Percentiles rank a stretch among this genome's conserved stretches.
Conservation (phyloP, 306 rosid genomes). For the Medicago lupulina region DNA sequence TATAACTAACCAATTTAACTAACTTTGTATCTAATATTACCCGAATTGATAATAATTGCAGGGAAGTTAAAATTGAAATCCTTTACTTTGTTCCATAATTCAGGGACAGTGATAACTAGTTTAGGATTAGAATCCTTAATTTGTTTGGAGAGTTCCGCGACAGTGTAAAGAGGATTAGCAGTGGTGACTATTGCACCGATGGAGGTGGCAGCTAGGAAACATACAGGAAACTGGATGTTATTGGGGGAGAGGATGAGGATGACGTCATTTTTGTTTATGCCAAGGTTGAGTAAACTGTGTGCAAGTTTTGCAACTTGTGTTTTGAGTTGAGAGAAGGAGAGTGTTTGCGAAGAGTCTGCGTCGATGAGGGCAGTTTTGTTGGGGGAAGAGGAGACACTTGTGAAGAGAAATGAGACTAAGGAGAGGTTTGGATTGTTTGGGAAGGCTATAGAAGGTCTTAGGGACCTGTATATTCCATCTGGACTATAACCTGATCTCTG, state of each 20-base stretch:
- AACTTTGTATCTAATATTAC: background rate
- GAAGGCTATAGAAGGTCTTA: conserved; percentile 58
- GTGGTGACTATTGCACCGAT: conserved; percentile 75
- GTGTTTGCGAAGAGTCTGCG: conserved; percentile 53
- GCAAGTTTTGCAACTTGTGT: conserved; percentile 57
- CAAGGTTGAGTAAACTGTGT: conserved; percentile 55
- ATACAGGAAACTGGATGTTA: conserved; percentile 61
- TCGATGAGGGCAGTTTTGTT: conserved; percentile 72
- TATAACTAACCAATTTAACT: too few relatives aligned
- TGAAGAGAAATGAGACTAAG: conserved; percentile 68
- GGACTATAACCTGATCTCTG: background rate
- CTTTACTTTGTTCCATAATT: conserved; percentile 63
- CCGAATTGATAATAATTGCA: conserved; percentile 50
- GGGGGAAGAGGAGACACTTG: conserved; percentile 50
- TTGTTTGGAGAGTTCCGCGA: conserved; percentile 66
- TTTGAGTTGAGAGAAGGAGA: conserved; percentile 63
- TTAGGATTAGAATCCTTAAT: conserved; percentile 74
- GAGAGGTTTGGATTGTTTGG: conserved; percentile 63
- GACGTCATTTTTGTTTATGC: conserved; percentile 69
- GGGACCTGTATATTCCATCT: conserved; percentile 77
- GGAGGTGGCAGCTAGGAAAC: conserved; percentile 61
- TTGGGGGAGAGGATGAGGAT: conserved; percentile 69
- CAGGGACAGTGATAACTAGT: conserved; percentile 62
- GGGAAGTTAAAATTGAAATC: conserved; percentile 56
- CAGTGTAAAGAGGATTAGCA: conserved; percentile 67